Evolutionary conservation across 441 rosid genomes (phyloP), one percentile per base, ranked within the genome.

Genomic region (Arabidopsis lyrata): DNA sequence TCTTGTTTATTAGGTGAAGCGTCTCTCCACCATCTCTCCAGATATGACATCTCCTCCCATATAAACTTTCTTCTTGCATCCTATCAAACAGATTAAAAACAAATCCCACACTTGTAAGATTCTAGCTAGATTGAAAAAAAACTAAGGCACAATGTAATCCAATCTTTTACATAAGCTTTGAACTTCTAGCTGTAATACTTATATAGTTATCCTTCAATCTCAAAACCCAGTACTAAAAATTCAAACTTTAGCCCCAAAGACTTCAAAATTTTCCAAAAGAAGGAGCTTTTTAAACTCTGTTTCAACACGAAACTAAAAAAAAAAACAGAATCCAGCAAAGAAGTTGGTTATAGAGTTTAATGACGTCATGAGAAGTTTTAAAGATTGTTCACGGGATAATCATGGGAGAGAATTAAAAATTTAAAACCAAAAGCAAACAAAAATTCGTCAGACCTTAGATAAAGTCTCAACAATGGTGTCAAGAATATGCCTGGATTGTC

Each of bases 11-110:
- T 82, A 2, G 83, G 92, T 6, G 97, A 48, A 32, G 97, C 87
- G 77, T 95, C 98, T 77, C 92, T 91, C 98, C 99, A 95, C 99
- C 99, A 95, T 84, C 88, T 89, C 84, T 95, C 97, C 71, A 95
- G 79, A 77, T 90, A 95, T 49, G 97, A 93, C 98, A 95, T 95
- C 85, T 95, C 99, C 78, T 95, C 99, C 98, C 99, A 95, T 78
- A 95, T 93, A 83, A 95, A 95, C 83, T 91, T 95, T 70, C 98
- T 82, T 68, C 94, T 83, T 50, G 47, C 20, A 86, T 95, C 99
- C 99, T 95, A 76, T 68, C 72, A 34, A 77, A 45, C 68, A 68
- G 69, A 60, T 64, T 52, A 6, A 70, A 68, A 75, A 77, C 48
- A 44, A 65, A 54, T 12, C 16, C 31, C 48, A 74, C 66, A 13